A percentile compares a stretch with the other conserved stretches of the same genome.
Conservation (phyloP, 148 eudicot genomes). For the Bassia scoparia region DNA sequence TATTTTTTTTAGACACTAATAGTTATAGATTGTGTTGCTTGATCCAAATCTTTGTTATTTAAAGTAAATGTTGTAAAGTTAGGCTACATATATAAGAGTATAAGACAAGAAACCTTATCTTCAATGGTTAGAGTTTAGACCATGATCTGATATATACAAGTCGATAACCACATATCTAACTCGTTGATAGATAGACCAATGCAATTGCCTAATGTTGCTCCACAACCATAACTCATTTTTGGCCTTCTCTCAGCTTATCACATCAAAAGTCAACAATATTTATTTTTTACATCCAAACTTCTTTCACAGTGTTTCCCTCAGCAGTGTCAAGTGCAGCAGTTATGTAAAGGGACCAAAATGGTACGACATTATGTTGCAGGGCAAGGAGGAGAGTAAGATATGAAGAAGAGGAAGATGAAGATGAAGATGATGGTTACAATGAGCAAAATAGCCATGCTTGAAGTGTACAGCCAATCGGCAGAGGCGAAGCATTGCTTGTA, state of each 20-base stretch:
- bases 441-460: slow-evolving; percentile 60
- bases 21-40: no score
- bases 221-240: neutral
- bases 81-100: no score
- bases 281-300: neutral
- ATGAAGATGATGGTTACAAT: slow-evolving; percentile 47
- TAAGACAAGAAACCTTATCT: neutral
- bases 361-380: slow-evolving; percentile 5
- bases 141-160: neutral
- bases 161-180: neutral
- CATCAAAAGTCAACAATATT: slow-evolving; percentile 8
- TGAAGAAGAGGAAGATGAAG: slow-evolving; percentile 30
- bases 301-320: neutral
- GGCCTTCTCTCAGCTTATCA: slow-evolving; percentile 3
- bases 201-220: slow-evolving; percentile 15
- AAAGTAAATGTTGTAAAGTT: no score
- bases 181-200: neutral
- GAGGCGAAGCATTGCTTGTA: slow-evolving; percentile 65
- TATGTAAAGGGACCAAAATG: neutral
- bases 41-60: no score
- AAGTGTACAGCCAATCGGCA: slow-evolving; percentile 48
- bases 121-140: neutral
- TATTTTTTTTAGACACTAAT: no score
- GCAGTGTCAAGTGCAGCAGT: neutral
- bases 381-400: slow-evolving; percentile 50